phyloP scores from a whole-genome alignment of 2,329 filamentous ascomycete genomes.

The Neurospora crassa region DNA sequence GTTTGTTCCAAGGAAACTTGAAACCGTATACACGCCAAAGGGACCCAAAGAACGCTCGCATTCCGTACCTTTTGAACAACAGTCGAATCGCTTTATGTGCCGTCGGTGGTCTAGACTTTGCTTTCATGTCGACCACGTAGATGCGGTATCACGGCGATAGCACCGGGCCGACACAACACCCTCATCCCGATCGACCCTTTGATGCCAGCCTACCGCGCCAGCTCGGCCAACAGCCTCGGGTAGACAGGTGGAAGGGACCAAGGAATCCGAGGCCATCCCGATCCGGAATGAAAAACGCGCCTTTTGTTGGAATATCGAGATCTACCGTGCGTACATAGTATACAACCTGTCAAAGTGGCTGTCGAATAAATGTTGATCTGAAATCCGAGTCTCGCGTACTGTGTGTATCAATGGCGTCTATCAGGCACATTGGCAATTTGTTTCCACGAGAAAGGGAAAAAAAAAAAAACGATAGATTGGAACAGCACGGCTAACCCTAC shows the following conservation, averaged over 20 bases:
- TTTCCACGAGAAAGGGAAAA: background rate
- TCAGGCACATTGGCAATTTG: background rate
- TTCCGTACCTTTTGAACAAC: background rate
- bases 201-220: background rate
- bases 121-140: background rate
- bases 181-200: background rate
- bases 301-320: background rate
- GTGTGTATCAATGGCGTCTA: background rate
- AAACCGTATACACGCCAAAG: background rate
- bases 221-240: background rate
- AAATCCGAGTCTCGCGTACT: background rate
- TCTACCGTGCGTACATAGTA: background rate
- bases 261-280: background rate
- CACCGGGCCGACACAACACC: background rate
- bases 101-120: background rate
- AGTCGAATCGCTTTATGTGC: background rate
- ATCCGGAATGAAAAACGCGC: background rate
- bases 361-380: background rate
- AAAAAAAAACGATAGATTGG: background rate
- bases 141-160: background rate
- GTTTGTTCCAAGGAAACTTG: constrained; percentile 3
- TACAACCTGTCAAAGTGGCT: background rate
- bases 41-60: background rate
- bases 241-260: background rate
- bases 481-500: background rate